Base-by-base conservation (phyloP, 768 basidiomycete genomes). In the Cystofilobasidium ferigula region DNA sequence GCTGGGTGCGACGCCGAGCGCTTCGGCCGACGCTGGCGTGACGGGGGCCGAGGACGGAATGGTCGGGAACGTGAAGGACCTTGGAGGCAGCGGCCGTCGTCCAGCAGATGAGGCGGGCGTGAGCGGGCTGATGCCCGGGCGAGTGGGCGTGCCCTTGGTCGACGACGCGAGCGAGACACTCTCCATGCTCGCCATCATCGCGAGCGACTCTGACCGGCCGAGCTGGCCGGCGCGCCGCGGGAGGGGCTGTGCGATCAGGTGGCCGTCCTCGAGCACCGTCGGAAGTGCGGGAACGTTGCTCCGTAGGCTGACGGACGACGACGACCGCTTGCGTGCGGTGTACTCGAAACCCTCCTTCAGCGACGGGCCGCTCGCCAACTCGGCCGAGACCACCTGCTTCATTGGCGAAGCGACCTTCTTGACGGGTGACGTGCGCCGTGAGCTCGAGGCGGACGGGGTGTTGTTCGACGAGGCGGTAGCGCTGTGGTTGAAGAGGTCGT, bases 401-500 rank as follows among this genome's bases (percentile, higher is more conserved):
- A 14, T 32, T 20, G 36, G 53, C 22, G 24, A 26, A 22, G 36
- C 22, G 16, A 26, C 1, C 51, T 22, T 28, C 62, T 38, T 30
- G 12, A 26, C 35, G 20, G 26, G 35, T 12, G 51, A 54, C 62
- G 51, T 24, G 18, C 16, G n/a, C 47, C n/a, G 22, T 13, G 18
- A 53, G 24, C 7, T 24, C n/a, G 38, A 30, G n/a, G 32, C 32
- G 26, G 51, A 30, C 1, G 14, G 51, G 1, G 24, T 20, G 24
- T 30, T n/a, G 7, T 47, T 32, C 26, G 48, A 24, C 16, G 20
- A 13, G 62, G 20, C 20, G 30, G 9, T 12, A 6, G 6, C 18
- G 18, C 7, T 7, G 51, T 60, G 58, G 38, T 82, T 82, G 48
- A 83, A 81, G 68, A 93, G 87, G 66, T 83, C 83, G 69, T 86